Conservation (phyloP, 306 rosid genomes). For the Cicer bijugum region DNA sequence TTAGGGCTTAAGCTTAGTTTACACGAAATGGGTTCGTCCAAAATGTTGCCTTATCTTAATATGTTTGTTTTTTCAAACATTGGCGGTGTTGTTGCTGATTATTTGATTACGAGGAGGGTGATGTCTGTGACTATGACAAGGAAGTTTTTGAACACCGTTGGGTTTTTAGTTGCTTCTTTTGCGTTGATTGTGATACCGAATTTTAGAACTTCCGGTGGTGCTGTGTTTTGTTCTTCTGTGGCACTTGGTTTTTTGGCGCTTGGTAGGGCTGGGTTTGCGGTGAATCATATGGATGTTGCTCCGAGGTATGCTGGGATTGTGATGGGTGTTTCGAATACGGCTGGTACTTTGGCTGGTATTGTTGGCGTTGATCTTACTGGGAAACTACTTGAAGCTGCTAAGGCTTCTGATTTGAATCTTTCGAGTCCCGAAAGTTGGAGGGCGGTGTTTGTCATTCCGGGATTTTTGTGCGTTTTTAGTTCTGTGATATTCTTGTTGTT, state of each 20-base stretch:
- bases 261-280: slow-evolving; percentile 97
- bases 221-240: slow-evolving; percentile 89
- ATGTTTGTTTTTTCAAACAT: slow-evolving; percentile 95
- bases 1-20: slow-evolving; percentile 91
- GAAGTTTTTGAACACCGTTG: slow-evolving; percentile 80
- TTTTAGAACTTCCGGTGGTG: slow-evolving; percentile 87
- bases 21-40: slow-evolving; percentile 99
- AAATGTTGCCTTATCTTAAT: slow-evolving; percentile 94
- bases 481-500: slow-evolving; percentile 71
- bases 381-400: slow-evolving; percentile 86
- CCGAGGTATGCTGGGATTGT: slow-evolving; percentile 96
- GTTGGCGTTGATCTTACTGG: slow-evolving; percentile 91
- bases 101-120: slow-evolving; percentile 73
- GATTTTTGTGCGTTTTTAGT: slow-evolving; percentile 81
- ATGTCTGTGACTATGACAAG: slow-evolving; percentile 79
- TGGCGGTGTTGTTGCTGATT: slow-evolving; percentile 88
- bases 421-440: slow-evolving; percentile 92
- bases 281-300: slow-evolving; percentile 96
- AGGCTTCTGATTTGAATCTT: slow-evolving; percentile 69
- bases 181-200: slow-evolving; percentile 76
- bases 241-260: slow-evolving; percentile 98
- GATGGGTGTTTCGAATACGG: slow-evolving; percentile 97
- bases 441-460: slow-evolving; percentile 80
- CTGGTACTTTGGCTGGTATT: slow-evolving; percentile 94
- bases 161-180: slow-evolving; percentile 82